Percentiles rank a stretch among this genome's conserved stretches.
Conservation (phyloP, 2,329 filamentous ascomycete species). For the Thelonectria olida region DNA sequence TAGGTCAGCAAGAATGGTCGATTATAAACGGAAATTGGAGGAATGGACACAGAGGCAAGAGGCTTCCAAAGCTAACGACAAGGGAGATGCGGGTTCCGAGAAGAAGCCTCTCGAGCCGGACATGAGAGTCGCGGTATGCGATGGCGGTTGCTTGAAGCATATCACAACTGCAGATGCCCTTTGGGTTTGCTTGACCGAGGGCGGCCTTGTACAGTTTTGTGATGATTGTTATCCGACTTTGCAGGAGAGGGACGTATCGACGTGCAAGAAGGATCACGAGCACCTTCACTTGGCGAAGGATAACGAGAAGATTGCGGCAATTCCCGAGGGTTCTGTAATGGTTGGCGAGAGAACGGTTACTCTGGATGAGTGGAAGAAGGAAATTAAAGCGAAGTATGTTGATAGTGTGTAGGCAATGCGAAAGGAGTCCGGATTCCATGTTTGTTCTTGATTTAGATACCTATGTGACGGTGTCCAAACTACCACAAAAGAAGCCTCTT, state of each 20-base stretch:
- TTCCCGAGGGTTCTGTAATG: slow-evolving; percentile 16
- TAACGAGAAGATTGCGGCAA: slow-evolving; percentile 1
- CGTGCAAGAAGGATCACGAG: background rate
- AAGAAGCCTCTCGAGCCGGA: background rate
- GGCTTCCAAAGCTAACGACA: too few relatives aligned
- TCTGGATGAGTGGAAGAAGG: slow-evolving; percentile 19
- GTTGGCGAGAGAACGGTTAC: slow-evolving; percentile 12
- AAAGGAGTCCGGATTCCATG: too few relatives aligned
- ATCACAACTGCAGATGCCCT: background rate
- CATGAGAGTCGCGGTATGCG: background rate
- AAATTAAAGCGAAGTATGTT: slow-evolving; percentile 15
- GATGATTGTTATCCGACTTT: slow-evolving; percentile 1
- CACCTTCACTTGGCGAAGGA: background rate
- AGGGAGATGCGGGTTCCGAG: too few relatives aligned
- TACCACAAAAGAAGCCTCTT: too few relatives aligned
- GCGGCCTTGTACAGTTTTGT: background rate
- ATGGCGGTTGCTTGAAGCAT: background rate
- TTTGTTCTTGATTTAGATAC: too few relatives aligned
- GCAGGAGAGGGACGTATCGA: background rate
- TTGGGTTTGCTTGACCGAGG: slow-evolving; percentile 14
- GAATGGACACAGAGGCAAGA: too few relatives aligned
- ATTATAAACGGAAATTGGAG: too few relatives aligned
- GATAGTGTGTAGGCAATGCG: background rate
- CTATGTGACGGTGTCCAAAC: too few relatives aligned
- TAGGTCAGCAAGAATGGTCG: background rate